Base-by-base conservation (phyloP, 73 alveolate species). In the Effrenium voratum region DNA sequence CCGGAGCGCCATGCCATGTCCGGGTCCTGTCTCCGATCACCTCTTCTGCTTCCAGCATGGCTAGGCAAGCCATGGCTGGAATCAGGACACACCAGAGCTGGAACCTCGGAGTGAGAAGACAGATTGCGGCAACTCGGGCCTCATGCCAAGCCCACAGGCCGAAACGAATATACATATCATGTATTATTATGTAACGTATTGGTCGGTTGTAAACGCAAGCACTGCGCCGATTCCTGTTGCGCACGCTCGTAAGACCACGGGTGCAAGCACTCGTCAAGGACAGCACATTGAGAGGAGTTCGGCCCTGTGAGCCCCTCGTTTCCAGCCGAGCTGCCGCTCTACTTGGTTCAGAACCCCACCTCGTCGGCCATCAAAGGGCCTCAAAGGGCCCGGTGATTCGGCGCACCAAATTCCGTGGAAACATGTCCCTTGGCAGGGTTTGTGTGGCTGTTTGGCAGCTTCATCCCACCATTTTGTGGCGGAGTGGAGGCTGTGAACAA, bases 351-450 rank as follows among this genome's bases (percentile, higher is more conserved):
- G 76, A 22, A 82, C 75, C 0, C 59, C 93, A 13, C 75, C 49
- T 50, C 49, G 93, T 2, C 93, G 93, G 66, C 66, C 75, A 50
- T 82, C 93, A 52, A 82, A 82, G 30, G 93, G 93, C 93, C 93
- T 82, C 22, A 8, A 12, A 0, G 15, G 30, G 15, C n/a, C n/a
- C n/a, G n/a, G n/a, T n/a, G n/a, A n/a, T n/a, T n/a, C n/a, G 80
- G 80, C 28, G 44, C 19, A 24, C 72, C 28, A 3, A 2, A 57
- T n/a, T n/a, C n/a, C n/a, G 32, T 59, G 34, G 10, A n/a, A 15
- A n/a, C 30, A 26, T 57, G 72, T 26, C n/a, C 28, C 72, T 57
- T 26, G 16, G 19, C n/a, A 15, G 34, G n/a, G 72, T 32, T 24
- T 59, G 34, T 59, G 30, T n/a, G 30, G 73, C 73, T 19, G 2